phyloP scores from a whole-genome alignment of 306 rosid genomes.

The Rubus parviflorus region DNA sequence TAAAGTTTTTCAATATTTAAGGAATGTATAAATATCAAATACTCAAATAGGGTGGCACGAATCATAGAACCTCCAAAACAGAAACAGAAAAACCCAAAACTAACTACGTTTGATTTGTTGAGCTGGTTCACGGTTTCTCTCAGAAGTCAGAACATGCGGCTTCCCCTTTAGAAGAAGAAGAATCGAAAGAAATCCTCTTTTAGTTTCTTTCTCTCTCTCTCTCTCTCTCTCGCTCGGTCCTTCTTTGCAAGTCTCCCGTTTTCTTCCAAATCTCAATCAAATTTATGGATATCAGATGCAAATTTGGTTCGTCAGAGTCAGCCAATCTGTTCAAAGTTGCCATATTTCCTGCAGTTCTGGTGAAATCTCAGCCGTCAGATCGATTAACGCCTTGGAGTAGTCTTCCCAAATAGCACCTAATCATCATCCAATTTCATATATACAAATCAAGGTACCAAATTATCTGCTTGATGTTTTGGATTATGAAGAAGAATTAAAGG shows the following conservation, averaged over 20 bases:
- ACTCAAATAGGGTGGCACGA: no score
- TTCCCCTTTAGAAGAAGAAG: background rate
- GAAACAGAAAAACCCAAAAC: no score
- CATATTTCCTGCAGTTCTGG: background rate
- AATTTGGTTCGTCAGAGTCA: background rate
- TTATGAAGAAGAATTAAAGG: no score
- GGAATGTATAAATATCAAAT: no score
- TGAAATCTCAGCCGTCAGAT: background rate
- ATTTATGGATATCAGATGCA: conserved; percentile 12
- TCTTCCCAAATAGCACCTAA: conserved; percentile 2
- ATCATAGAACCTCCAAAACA: no score
- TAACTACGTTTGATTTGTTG: no score
- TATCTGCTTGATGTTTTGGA: no score
- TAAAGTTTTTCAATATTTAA: background rate
- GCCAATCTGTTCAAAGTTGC: background rate
- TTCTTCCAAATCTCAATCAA: background rate
- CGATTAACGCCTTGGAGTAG: background rate
- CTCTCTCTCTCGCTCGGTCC: no score
- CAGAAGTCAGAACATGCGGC: background rate
- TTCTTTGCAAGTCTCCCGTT: background rate
- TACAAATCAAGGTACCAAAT: background rate
- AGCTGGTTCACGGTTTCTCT: background rate
- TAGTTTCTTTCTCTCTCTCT: background rate
- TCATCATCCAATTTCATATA: background rate
- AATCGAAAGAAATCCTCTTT: no score